Evolutionary conservation across 2,329 filamentous ascomycete species (phyloP).

Genomic region (Scedosporium aurantiacum): DNA sequence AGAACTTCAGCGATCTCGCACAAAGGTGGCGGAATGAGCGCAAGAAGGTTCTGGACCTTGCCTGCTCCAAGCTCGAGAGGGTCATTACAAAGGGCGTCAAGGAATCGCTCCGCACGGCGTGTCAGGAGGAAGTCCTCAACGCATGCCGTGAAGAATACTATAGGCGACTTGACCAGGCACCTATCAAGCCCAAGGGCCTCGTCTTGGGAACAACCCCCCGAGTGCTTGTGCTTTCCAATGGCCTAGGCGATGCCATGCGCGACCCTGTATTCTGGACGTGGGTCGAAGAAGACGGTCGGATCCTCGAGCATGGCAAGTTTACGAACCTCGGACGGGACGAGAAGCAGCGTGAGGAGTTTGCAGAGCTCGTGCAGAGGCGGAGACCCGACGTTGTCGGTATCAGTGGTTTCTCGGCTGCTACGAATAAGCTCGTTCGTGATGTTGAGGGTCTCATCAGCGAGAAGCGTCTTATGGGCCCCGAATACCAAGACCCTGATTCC

Average conservation of each 20-base stretch:
- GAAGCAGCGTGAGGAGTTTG: slow-evolving; percentile 56
- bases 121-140: slow-evolving; percentile 84
- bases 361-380: slow-evolving; percentile 66
- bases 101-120: slow-evolving; percentile 85
- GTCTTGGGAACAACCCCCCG: slow-evolving; percentile 77
- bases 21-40: slow-evolving; percentile 91
- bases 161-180: slow-evolving; percentile 85
- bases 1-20: slow-evolving; percentile 89
- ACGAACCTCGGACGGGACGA: slow-evolving; percentile 64
- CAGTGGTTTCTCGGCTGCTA: slow-evolving; percentile 80
- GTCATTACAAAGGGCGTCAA: slow-evolving; percentile 88
- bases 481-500: slow-evolving; percentile 72
- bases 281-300: slow-evolving; percentile 83
- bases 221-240: slow-evolving; percentile 78
- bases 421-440: slow-evolving; percentile 71
- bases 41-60: slow-evolving; percentile 70
- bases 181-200: slow-evolving; percentile 91
- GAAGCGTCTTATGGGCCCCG: slow-evolving; percentile 64
- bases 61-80: slow-evolving; percentile 69
- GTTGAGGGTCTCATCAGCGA: slow-evolving; percentile 68
- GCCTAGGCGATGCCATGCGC: slow-evolving; percentile 58
- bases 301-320: slow-evolving; percentile 82
- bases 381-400: slow-evolving; percentile 85
- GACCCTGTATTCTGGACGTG: slow-evolving; percentile 87
- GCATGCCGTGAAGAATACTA: slow-evolving; percentile 82